Evolutionary conservation across 495 filamentous ascomycete species (phyloP).

Genomic region (Friedmanniomyces endolithicus): DNA sequence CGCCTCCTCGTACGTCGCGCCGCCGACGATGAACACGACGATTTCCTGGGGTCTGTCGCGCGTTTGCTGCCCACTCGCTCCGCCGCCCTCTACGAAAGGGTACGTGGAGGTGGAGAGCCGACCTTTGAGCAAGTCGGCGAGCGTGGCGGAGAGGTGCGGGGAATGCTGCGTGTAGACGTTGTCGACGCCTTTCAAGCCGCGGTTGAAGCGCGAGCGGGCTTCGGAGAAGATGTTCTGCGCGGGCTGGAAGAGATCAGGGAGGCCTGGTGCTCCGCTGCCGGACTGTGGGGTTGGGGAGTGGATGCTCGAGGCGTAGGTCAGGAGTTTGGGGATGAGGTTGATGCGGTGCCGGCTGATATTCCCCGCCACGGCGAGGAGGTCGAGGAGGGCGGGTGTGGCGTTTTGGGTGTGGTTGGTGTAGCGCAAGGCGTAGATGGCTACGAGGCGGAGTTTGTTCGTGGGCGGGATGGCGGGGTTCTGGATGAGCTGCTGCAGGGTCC

Average conservation of each 20-base stretch:
- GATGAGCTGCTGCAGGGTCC: conserved; percentile 77
- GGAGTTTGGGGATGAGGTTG: conserved; percentile 60
- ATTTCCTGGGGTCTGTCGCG: conserved; percentile 94
- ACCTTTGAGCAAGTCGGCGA: conserved; percentile 88
- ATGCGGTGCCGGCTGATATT: conserved; percentile 60
- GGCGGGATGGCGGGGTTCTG: conserved; percentile 58
- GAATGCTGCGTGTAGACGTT: conserved; percentile 99
- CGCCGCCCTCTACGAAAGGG: conserved; percentile 83
- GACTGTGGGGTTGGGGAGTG: conserved; percentile 41
- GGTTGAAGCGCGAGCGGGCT: conserved; percentile 75
- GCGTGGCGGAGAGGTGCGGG: conserved; percentile 68
- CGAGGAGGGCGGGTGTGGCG: conserved; percentile 66
- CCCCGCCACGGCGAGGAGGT: conserved; percentile 67
- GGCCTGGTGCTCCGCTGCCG: conserved; percentile 38
- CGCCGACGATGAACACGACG: conserved; percentile 84
- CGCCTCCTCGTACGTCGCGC: conserved; percentile 89
- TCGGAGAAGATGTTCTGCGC: conserved; percentile 82
- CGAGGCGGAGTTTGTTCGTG: conserved; percentile 72
- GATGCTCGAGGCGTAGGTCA: conserved; percentile 71
- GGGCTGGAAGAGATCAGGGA: conserved; percentile 76
- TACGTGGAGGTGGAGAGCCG: conserved; percentile 72
- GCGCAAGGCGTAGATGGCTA: conserved; percentile 83
- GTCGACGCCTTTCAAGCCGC: conserved; percentile 85
- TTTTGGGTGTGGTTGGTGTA: conserved; percentile 78
- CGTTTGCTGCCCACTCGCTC: conserved; percentile 61